A percentile compares a stretch with the other conserved stretches of the same genome.
Conservation (phyloP, 1,284 basidiomycete species). For the Rhodotorula sp. region DNA sequence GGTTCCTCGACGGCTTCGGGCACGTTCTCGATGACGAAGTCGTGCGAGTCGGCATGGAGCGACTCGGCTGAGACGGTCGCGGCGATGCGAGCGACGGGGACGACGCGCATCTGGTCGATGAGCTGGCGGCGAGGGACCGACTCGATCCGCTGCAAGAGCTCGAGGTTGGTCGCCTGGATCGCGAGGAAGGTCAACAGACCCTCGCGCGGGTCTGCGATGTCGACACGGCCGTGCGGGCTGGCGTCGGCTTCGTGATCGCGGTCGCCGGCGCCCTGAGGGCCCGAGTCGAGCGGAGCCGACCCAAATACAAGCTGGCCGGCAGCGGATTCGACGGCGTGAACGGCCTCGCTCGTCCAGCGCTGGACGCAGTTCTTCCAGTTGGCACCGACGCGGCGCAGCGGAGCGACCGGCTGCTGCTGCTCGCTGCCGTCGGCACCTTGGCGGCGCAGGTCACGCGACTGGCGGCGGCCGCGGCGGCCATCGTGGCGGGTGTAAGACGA, state of each 20-base stretch:
- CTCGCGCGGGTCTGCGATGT: constrained; percentile 32
- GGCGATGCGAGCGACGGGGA: constrained; percentile 4
- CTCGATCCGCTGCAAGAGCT: constrained; percentile 16
- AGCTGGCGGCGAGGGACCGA: constrained; percentile 20
- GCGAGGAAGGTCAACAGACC: constrained; percentile 35
- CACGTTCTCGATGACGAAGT: constrained; percentile 29
- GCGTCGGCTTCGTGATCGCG: no score
- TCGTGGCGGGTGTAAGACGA: constrained; percentile 25
- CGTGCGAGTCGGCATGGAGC: constrained; percentile 16
- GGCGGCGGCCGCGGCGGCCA: constrained; percentile 3
- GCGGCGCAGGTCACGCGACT: background rate
- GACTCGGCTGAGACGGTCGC: background rate
- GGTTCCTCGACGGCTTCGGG: constrained; percentile 30
- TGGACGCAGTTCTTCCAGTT: constrained; percentile 30
- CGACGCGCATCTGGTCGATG: constrained; percentile 14
- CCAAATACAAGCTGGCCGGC: constrained; percentile 31
- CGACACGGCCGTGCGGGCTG: no score
- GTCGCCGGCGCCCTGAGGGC: constrained; percentile 14
- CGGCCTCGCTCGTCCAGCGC: constrained; percentile 23
- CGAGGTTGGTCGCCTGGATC: constrained; percentile 25
- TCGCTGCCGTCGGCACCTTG: no score
- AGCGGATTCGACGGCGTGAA: constrained; percentile 3
- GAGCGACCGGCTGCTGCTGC: background rate
- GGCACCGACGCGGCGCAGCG: background rate
- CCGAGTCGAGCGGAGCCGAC: constrained; percentile 11